Evolutionary conservation across 2,329 filamentous ascomycete species (phyloP).

Genomic region (Ambrosiella xylebori): DNA sequence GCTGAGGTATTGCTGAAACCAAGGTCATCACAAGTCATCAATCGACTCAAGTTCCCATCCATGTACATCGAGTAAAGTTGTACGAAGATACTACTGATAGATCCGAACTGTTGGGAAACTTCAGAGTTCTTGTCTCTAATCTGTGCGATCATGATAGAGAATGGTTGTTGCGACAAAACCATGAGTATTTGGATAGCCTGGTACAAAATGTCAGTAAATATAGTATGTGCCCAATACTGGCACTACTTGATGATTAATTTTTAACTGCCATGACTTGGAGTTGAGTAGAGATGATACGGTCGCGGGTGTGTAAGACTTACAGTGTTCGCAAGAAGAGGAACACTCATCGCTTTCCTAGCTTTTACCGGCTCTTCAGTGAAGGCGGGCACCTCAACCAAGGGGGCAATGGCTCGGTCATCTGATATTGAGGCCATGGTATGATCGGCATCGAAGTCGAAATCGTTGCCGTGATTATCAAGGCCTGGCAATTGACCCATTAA

Average conservation of each 20-base stretch:
- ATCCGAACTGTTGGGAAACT: conserved; percentile 21
- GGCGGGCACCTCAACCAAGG: conserved; percentile 15
- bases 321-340: conserved; percentile 25
- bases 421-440: conserved; percentile 20
- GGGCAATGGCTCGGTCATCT: conserved; percentile 18
- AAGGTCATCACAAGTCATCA: conserved; percentile 22
- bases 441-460: conserved; percentile 16
- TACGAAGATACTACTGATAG: conserved; percentile 20
- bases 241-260: too few species aligned
- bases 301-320: conserved; percentile 17
- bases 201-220: neutral
- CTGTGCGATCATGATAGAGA: conserved; percentile 18
- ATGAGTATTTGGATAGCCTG: conserved; percentile 23
- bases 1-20: conserved; percentile 22
- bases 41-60: conserved; percentile 15
- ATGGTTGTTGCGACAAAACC: conserved; percentile 21
- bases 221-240: too few species aligned
- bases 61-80: conserved; percentile 21
- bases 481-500: conserved; percentile 21
- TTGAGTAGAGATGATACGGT: neutral
- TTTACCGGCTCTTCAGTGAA: conserved; percentile 23
- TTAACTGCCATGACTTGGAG: too few species aligned
- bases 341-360: conserved; percentile 23
- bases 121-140: conserved; percentile 19
- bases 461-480: conserved; percentile 14